Percentiles rank a stretch among this genome's conserved stretches.
phyloP scores from a whole-genome alignment of 176 grass and related monocot species.

The Carex pumila region DNA sequence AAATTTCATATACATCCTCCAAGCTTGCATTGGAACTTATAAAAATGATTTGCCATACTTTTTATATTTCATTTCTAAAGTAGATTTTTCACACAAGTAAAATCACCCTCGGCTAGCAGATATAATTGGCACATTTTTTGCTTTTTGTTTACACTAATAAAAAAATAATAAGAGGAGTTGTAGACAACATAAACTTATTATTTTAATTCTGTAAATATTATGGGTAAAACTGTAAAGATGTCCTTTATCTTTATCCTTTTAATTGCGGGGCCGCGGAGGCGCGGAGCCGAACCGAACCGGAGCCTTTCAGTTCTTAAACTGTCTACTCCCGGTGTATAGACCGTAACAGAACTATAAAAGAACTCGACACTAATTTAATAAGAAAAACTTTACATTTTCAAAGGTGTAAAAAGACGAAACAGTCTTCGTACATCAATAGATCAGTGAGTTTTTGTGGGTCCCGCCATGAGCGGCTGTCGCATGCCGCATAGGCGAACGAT shows the following conservation, averaged over 20 bases:
- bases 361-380: neutral
- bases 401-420: neutral
- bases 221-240: neutral
- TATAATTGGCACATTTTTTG: neutral
- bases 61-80: neutral
- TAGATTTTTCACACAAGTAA: neutral
- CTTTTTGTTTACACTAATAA: neutral
- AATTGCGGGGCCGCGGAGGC: neutral
- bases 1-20: no score
- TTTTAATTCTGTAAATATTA: neutral
- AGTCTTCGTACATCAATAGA: slow-evolving; percentile 30
- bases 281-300: neutral
- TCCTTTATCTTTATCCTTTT: neutral
- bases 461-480: slow-evolving; percentile 36
- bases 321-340: neutral
- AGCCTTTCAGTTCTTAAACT: neutral
- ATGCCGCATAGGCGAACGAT: slow-evolving; percentile 1
- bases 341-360: neutral
- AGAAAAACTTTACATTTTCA: neutral
- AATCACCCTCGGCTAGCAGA: neutral
- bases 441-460: slow-evolving; percentile 19
- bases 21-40: neutral
- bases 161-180: neutral
- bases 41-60: neutral
- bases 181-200: neutral